Base-by-base conservation (phyloP, 768 basidiomycete genomes). In the Galerina marginata region DNA sequence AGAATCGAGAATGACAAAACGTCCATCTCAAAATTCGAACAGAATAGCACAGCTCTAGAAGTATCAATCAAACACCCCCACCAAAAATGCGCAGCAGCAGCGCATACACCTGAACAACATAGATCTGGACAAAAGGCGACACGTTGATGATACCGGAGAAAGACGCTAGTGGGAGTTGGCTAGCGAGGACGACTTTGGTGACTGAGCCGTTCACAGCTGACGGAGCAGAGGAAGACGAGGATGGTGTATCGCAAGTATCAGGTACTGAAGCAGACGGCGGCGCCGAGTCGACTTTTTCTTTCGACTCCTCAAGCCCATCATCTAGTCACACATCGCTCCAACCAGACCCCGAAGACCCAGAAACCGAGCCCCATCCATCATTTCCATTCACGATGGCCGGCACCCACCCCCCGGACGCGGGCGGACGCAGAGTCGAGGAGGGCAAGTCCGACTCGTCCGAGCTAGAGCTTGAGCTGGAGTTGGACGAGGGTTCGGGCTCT, bases 31-130 rank as follows among this genome's bases (percentile, higher is more conserved):
- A 20, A 20, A 20, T 20, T 20, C 20, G 20, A 20, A 20, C 20
- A 20, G 20, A 20, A 20, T 20, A 20, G 2, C 1, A 20, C 20
- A 20, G 20, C 1, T 20, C 5, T 23, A 52, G 16, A 10, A 5
- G 48, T 26, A 20, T 25, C 23, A 9, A 9, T 52, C 50, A 52
- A 54, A 43, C 20, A 54, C 51, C 43, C 45, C 55, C 39, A 14
- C 65, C 59, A n/a, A 62, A 62, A 49, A 66, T 58, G 49, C 77
- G 75, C 64, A 77, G 63, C 51, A 81, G 65, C 60, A 81, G 52
- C 58, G 75, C 71, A 68, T 81, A 81, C 72, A 81, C 66, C 66
- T 81, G 75, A 56, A 79, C 64, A 64, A 79, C 70, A 66, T 79
- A 81, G 64, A 81, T 66, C 70, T 76, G 77, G 61, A 80, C 74